Evolutionary conservation across 2,329 filamentous ascomycete species (phyloP).

Genomic region (Microcyclospora tardicrescens): DNA sequence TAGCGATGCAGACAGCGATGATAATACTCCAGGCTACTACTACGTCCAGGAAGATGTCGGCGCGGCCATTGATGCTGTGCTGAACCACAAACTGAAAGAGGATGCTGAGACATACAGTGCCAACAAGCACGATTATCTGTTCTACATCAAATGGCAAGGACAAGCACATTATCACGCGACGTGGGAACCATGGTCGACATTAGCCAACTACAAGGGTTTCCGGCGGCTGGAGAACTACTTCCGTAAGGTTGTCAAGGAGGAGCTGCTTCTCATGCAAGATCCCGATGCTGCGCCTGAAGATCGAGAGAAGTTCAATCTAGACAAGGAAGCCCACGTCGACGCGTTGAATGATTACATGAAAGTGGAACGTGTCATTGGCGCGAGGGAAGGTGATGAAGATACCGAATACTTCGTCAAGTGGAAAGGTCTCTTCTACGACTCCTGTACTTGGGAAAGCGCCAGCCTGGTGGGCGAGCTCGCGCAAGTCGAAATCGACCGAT

Average conservation of each 20-base stretch:
- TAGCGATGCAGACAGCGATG: conserved; percentile 47
- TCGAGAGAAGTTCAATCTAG: conserved; percentile 87
- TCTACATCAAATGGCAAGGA: conserved; percentile 88
- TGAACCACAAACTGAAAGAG: conserved; percentile 71
- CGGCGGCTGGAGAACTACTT: conserved; percentile 93
- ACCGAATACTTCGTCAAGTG: conserved; percentile 93
- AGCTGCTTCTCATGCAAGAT: conserved; percentile 64
- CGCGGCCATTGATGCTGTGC: conserved; percentile 76
- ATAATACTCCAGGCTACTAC: conserved; percentile 56
- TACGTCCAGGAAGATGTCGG: conserved; percentile 61
- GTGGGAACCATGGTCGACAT: conserved; percentile 70
- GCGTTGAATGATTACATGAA: conserved; percentile 80
- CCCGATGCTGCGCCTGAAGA: conserved; percentile 68
- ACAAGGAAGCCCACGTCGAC: conserved; percentile 81
- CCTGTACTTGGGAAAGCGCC: conserved; percentile 83
- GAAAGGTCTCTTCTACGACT: conserved; percentile 73
- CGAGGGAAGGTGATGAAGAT: conserved; percentile 64
- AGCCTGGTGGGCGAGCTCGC: conserved; percentile 63
- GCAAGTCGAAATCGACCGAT: conserved; percentile 84
- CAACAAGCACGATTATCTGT: conserved; percentile 72
- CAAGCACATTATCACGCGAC: conserved; percentile 92
- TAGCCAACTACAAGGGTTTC: conserved; percentile 67
- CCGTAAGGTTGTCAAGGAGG: conserved; percentile 65
- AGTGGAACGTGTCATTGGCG: conserved; percentile 83
- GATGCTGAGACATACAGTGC: conserved; percentile 24